Evolutionary conservation across 1,139 yeast species (phyloP).

Genomic region (Candida sanyaensis): DNA sequence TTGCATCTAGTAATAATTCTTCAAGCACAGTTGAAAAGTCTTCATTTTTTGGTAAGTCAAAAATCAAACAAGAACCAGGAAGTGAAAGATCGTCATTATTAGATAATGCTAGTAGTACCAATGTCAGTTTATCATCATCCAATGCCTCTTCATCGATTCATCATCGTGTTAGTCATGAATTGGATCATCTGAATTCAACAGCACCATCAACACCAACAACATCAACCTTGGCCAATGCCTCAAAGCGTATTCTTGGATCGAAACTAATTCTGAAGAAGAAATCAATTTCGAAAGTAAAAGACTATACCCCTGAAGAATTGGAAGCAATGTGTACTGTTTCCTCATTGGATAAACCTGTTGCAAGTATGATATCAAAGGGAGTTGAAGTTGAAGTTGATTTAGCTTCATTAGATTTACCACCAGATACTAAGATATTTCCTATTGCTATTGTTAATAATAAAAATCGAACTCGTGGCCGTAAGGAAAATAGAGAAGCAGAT

Average conservation of each 20-base stretch:
- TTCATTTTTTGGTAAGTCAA: constrained; percentile 12
- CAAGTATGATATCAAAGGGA: constrained; percentile 32
- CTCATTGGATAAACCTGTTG: constrained; percentile 19
- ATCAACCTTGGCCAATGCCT: constrained; percentile 34
- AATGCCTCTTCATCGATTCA: constrained; percentile 19
- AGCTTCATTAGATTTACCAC: constrained; percentile 43
- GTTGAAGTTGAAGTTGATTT: constrained; percentile 46
- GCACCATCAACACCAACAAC: constrained; percentile 10
- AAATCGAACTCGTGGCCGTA: constrained; percentile 45
- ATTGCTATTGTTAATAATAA: constrained; percentile 35
- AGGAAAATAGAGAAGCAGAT: constrained; percentile 50
- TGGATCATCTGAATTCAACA: constrained; percentile 1
- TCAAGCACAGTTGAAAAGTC: constrained; percentile 18
- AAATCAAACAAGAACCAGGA: constrained; percentile 8
- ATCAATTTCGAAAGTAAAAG: constrained; percentile 15
- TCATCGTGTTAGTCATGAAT: constrained; percentile 6
- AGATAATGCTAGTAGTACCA: constrained; percentile 14
- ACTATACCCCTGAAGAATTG: constrained; percentile 8
- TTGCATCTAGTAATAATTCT: constrained; percentile 10
- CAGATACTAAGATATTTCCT: constrained; percentile 40
- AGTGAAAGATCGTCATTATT: constrained; percentile 13
- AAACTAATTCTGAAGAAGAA: constrained; percentile 33
- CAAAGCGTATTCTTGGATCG: constrained; percentile 43
- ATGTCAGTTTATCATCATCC: constrained; percentile 22
- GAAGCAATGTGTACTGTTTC: constrained; percentile 13